Base-by-base conservation (phyloP, 495 filamentous ascomycete genomes). In the Xanthoparmelia taractica region DNA sequence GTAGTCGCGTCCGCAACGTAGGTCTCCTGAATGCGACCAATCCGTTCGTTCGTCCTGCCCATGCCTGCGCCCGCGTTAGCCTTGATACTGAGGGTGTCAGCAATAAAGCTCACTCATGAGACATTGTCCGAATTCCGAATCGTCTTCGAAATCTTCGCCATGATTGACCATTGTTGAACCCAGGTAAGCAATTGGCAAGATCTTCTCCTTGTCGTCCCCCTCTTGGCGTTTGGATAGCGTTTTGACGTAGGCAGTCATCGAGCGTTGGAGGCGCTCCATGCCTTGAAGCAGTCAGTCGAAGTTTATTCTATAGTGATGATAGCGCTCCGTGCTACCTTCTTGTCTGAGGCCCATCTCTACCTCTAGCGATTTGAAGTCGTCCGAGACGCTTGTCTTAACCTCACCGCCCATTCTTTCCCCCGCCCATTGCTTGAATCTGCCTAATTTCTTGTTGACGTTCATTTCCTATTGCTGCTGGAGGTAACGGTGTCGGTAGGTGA, bases 381-480 rank as follows among this genome's bases (percentile, higher is more conserved):
- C 92, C 0, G 91, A 88, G 58, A 90, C 84, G 71, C 78, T 86
- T 17, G 92, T 97, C 77, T 93, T 96, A 71, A 84, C 83, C 75
- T 97, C 94, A 57, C 85, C 85, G 68, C 94, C 94, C 91, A 98
- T 97, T 76, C 91, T 87, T 79, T 98, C 94, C 61, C 91, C 90
- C 15, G 91, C 91, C 93, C 93, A 98, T 87, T 98, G 94, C 81
- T 94, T 96, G 78, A 97, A 86, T 65, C 95, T 88, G 75, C 91
- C 94, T 72, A 97, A 84, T 74, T 96, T 96, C 82, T 95, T 93
- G 77, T 92, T 93, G 79, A 96, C 86, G 76, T 92, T 90, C 92
- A 96, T 68, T 66, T 45, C 43, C n/a, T 54, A 20, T 54, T 54
- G 15, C 17, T 18, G 17, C 27, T 54, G 27, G 20, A 18, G 50